Conservation (phyloP, 169 alveolate species). For the Plasmodium fragile region DNA sequence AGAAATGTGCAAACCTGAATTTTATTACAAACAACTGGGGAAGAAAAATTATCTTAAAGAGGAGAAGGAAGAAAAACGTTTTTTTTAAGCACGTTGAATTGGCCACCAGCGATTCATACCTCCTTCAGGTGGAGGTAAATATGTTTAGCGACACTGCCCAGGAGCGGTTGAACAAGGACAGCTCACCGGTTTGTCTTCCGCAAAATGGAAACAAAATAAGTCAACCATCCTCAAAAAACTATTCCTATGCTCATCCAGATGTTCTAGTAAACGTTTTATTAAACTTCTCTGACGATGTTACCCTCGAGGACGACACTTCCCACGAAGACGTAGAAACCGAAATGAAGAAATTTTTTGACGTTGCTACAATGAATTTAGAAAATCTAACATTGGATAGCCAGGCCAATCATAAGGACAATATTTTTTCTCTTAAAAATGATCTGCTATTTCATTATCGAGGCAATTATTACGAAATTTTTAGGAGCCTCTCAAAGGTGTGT, state of each 20-base stretch:
- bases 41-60: slow-evolving; percentile 19
- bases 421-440: slow-evolving; percentile 42
- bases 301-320: slow-evolving; percentile 23
- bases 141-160: not conserved
- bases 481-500: not conserved
- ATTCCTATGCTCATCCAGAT: not conserved
- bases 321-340: slow-evolving; percentile 54
- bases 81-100: slow-evolving; percentile 56
- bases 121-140: slow-evolving; percentile 25
- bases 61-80: slow-evolving; percentile 13
- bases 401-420: slow-evolving; percentile 5
- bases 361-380: slow-evolving; percentile 38
- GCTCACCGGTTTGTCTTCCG: not conserved
- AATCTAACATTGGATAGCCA: not conserved
- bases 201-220: not conserved
- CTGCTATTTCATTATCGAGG: slow-evolving; percentile 10
- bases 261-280: not conserved
- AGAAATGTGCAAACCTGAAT: slow-evolving; percentile 1
- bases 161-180: not conserved
- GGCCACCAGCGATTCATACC: slow-evolving; percentile 5
- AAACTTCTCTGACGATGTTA: slow-evolving; percentile 39
- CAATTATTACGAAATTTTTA: slow-evolving; percentile 38
- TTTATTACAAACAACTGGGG: slow-evolving; percentile 18
- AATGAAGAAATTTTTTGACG: slow-evolving; percentile 21
- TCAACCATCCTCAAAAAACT: not conserved